Conservation (phyloP, 208 protist species). For the Naegleria gruberi region DNA sequence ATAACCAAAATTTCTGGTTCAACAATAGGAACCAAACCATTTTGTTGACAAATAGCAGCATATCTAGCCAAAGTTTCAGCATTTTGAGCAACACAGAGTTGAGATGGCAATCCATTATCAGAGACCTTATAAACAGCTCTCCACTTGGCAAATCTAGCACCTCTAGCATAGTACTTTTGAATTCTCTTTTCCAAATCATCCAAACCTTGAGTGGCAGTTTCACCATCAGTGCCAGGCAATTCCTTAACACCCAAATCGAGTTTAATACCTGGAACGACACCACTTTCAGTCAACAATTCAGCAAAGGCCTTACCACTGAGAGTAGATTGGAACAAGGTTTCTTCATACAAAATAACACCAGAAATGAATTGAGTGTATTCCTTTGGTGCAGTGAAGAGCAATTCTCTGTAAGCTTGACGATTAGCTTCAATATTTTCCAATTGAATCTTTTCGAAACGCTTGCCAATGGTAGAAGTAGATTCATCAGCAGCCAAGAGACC, state of each 20-base stretch:
- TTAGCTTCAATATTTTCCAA: constrained; percentile 86
- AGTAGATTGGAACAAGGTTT: constrained; percentile 85
- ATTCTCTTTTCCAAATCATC: constrained; percentile 77
- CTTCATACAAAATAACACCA: constrained; percentile 92
- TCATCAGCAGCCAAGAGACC: constrained; percentile 93
- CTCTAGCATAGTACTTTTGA: constrained; percentile 79
- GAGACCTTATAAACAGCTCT: constrained; percentile 84
- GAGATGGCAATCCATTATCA: constrained; percentile 56
- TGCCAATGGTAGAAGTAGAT: constrained; percentile 77
- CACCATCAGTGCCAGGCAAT: constrained; percentile 37
- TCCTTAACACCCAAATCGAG: constrained; percentile 69
- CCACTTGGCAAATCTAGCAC: constrained; percentile 95
- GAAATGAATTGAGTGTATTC: constrained; percentile 67
- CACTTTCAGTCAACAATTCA: constrained; percentile 60
- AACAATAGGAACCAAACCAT: constrained; percentile 92
- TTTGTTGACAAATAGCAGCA: constrained; percentile 83
- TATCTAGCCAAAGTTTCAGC: constrained; percentile 83
- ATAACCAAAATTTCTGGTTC: constrained; percentile 91
- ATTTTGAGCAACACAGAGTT: constrained; percentile 78
- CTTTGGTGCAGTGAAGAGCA: constrained; percentile 56
- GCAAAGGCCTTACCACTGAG: constrained; percentile 69
- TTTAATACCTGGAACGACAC: constrained; percentile 88
- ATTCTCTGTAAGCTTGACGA: constrained; percentile 81
- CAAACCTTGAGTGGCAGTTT: constrained; percentile 65
- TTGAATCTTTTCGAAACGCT: constrained; percentile 82